Conservation (phyloP, 345 rosid genomes). For the Geranium brycei region DNA sequence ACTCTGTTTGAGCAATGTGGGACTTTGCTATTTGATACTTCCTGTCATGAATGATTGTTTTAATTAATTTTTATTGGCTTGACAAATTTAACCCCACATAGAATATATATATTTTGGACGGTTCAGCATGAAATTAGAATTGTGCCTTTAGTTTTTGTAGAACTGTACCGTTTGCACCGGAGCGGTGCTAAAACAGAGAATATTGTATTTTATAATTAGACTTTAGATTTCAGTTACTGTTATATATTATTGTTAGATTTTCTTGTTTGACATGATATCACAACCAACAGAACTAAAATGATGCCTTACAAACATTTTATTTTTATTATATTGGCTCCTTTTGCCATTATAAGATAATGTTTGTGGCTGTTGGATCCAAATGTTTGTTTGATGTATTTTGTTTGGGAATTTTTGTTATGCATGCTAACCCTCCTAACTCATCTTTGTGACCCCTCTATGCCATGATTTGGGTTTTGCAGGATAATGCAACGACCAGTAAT, state of each 20-base stretch:
- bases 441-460: background rate
- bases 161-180: background rate
- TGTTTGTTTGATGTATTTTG: background rate
- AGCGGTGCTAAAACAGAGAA: background rate
- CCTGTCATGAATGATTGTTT: no score
- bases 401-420: background rate
- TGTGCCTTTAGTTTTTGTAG: background rate
- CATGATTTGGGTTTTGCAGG: constrained; percentile 29
- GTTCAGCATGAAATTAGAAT: background rate
- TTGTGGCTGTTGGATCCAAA: background rate
- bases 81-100: no score
- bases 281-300: no score
- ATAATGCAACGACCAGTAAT: constrained; percentile 22
- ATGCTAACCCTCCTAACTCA: background rate
- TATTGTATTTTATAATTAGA: no score
- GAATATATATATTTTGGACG: background rate
- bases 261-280: background rate
- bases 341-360: background rate
- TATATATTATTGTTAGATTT: background rate
- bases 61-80: no score
- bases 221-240: background rate
- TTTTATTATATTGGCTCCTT: background rate
- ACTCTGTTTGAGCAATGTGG: no score
- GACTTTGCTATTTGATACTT: no score
- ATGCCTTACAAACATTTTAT: background rate